Base-by-base conservation (phyloP, 2,329 filamentous ascomycete genomes). In the Phaeosphaeriaceae sp. region DNA sequence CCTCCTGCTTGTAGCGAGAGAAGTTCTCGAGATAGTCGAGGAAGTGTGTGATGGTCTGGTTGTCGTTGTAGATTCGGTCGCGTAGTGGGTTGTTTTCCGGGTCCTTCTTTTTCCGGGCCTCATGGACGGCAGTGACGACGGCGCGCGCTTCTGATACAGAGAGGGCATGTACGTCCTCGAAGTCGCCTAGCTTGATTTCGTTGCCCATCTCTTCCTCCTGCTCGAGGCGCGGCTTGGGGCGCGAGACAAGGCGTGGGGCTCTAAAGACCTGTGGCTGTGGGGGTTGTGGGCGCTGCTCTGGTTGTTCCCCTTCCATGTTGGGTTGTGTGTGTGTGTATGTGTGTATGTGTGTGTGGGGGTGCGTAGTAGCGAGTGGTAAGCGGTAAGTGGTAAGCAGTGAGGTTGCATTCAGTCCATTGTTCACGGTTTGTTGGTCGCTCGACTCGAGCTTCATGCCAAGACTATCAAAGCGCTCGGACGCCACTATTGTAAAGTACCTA, bases 11-110 rank as follows among this genome's bases (percentile, higher is more conserved):
- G 83, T 97, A 97, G 29, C 94, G 89, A 15, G 92, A 89, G 76
- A 99, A 99, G 56, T 92, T 87, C 66, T 96, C 92, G 45, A 97
- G 85, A 76, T 99, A 97, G 69, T 92, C 90, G 59, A 92, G 83
- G 20, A 93, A 97, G 74, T 96, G 92, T 56, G 85, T 86, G 48
- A 96, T 82, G 74, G 92, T 92, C 68, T 73, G 65, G 45, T 61
- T 67, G 56, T 73, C 70, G 56, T 72, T 72, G 78, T 87, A 71
- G 82, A 92, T 88, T 90, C 90, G 55, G 87, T 92, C 80, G 90
- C 90, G 68, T 42, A 91, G 83, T 68, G 92, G 90, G 76, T 92
- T 92, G 64, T 55, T 63, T 42, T 61, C 57, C 11, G 65, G 58
- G 39, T 87, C 85, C 63, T 90, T 88, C 64, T 88, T 87, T 60